Conservation (phyloP, 768 basidiomycete species). For the Phanerochaete sordida region DNA sequence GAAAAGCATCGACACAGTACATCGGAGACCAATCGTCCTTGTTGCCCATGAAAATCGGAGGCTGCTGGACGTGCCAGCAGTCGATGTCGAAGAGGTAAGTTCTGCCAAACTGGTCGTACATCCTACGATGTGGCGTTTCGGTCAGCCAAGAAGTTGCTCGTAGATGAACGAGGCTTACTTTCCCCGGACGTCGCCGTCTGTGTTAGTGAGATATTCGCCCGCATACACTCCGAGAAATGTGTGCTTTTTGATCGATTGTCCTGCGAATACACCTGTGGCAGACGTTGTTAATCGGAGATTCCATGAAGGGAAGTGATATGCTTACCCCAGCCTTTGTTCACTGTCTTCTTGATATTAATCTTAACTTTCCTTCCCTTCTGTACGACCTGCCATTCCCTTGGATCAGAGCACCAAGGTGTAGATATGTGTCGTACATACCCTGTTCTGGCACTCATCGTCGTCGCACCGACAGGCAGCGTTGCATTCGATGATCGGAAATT, state of each 20-base stretch:
- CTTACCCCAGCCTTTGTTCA: slow-evolving; percentile 83
- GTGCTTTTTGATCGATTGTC: slow-evolving; percentile 60
- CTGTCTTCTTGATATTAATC: slow-evolving; percentile 67
- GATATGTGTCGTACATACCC: slow-evolving; percentile 49
- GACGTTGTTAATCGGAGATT: not conserved
- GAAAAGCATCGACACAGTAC: slow-evolving; percentile 82
- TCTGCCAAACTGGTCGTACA: slow-evolving; percentile 69
- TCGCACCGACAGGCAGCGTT: slow-evolving; percentile 79
- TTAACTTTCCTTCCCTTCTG: slow-evolving; percentile 69
- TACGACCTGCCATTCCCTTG: slow-evolving; percentile 83
- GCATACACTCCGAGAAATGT: slow-evolving; percentile 83
- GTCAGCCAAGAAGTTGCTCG: not conserved
- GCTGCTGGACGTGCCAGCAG: slow-evolving; percentile 56
- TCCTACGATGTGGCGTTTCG: slow-evolving; percentile 32
- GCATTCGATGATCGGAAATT: slow-evolving; percentile 79
- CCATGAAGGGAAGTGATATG: slow-evolving; percentile 1
- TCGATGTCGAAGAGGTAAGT: slow-evolving; percentile 86
- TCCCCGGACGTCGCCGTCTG: slow-evolving; percentile 65
- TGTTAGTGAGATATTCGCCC: slow-evolving; percentile 75
- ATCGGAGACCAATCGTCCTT: slow-evolving; percentile 31
- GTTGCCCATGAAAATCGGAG: slow-evolving; percentile 1
- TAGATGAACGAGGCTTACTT: slow-evolving; percentile 36
- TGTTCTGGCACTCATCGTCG: slow-evolving; percentile 68
- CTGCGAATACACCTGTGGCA: slow-evolving; percentile 63
- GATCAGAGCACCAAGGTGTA: too few relatives aligned